Percentiles rank a stretch among this genome's conserved stretches.
phyloP scores from a whole-genome alignment of 345 rosid genomes.

The Arabidopsis suecica region DNA sequence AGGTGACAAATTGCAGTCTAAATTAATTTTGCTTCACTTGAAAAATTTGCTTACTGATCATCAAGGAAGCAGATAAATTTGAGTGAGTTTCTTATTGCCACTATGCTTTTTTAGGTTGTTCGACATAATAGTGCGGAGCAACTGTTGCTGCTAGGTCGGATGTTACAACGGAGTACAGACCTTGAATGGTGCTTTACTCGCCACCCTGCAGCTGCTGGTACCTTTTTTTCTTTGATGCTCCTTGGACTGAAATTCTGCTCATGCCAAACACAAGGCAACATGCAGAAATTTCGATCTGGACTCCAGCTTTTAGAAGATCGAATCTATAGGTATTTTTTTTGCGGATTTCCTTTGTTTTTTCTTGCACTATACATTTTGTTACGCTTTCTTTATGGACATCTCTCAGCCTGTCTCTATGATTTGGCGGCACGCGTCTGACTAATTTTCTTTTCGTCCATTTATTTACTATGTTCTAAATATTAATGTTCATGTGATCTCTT shows the following conservation, averaged over 20 bases:
- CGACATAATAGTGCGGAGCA: constrained; percentile 93
- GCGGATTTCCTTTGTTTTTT: constrained; percentile 2
- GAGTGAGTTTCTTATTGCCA: constrained; percentile 31
- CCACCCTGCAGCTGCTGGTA: constrained; percentile 97
- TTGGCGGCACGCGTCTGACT: constrained; percentile 7
- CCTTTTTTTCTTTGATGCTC: constrained; percentile 96
- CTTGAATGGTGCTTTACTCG: constrained; percentile 90
- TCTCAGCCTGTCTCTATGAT: constrained; percentile 30
- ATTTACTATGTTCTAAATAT: background rate
- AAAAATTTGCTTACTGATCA: constrained; percentile 27
- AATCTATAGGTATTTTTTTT: constrained; percentile 71
- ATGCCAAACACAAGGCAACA: constrained; percentile 81
- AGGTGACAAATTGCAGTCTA: constrained; percentile 26
- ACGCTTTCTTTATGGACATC: constrained; percentile 18
- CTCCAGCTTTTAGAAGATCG: constrained; percentile 95
- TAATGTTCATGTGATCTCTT: constrained; percentile 15
- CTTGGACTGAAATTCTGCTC: constrained; percentile 97
- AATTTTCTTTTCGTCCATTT: constrained; percentile 8
- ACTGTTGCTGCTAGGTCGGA: constrained; percentile 90
- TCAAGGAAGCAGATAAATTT: constrained; percentile 14
- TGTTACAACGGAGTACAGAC: constrained; percentile 88
- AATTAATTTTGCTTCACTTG: constrained; percentile 21
- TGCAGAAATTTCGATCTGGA: constrained; percentile 85
- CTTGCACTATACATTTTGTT: constrained; percentile 19
- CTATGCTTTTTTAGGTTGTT: constrained; percentile 63